phyloP scores from a whole-genome alignment of 208 protist genomes.

The Phytomonas francai region DNA sequence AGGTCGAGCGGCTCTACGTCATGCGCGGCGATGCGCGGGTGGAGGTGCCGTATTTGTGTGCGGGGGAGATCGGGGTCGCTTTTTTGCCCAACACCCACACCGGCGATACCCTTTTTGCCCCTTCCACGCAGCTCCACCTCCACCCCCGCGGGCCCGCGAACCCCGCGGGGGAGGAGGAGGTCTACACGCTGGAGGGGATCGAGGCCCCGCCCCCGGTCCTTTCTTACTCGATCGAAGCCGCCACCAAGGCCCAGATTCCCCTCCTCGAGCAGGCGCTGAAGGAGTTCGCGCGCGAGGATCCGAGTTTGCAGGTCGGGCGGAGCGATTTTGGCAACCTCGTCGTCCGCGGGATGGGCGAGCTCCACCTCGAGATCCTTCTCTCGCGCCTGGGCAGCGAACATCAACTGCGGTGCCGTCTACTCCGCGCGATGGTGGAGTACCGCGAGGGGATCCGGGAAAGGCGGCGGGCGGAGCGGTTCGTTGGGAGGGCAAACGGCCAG shows the following conservation, averaged over 20 bases:
- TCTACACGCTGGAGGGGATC: constrained; percentile 78
- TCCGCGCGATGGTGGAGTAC: constrained; percentile 85
- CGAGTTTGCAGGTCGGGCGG: constrained; percentile 86
- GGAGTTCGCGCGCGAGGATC: constrained; percentile 92
- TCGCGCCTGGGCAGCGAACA: constrained; percentile 93
- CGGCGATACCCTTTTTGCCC: constrained; percentile 73
- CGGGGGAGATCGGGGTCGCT: constrained; percentile 74
- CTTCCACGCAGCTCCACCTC: neutral
- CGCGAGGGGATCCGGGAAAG: constrained; percentile 46
- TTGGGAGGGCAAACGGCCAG: constrained; percentile 40
- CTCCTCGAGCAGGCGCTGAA: constrained; percentile 89
- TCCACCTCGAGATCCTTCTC: constrained; percentile 93
- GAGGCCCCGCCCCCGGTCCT: constrained; percentile 94
- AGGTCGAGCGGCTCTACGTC: constrained; percentile 83
- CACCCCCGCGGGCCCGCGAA: neutral
- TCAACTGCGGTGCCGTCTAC: constrained; percentile 74
- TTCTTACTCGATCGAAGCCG: constrained; percentile 90
- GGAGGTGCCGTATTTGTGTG: constrained; percentile 60
- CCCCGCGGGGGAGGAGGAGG: constrained; percentile 23
- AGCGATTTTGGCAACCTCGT: constrained; percentile 89
- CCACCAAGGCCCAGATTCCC: constrained; percentile 67
- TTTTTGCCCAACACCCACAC: constrained; percentile 63
- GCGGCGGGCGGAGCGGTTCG: constrained; percentile 16
- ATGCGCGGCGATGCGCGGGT: constrained; percentile 78
- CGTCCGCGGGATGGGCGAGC: constrained; percentile 94